phyloP scores from a whole-genome alignment of 2,329 filamentous ascomycete species.

The Verticillium zaregamsianum region DNA sequence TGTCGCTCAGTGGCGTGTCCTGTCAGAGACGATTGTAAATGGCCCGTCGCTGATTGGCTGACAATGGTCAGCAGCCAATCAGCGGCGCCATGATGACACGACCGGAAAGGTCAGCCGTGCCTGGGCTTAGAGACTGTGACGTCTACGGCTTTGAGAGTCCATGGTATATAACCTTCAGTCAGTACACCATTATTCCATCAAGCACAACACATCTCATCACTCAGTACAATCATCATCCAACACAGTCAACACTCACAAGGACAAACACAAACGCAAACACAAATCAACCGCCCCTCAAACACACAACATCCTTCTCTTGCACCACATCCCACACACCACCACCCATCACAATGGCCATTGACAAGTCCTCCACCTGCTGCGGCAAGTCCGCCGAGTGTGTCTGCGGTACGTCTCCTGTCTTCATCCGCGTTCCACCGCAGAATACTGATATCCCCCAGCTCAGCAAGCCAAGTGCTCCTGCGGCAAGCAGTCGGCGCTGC shows the following conservation, averaged over 20 bases:
- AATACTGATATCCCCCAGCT: conserved; percentile 32
- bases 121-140: background rate
- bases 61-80: background rate
- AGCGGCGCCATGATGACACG: background rate
- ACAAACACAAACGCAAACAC: background rate
- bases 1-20: background rate
- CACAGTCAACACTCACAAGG: background rate
- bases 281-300: background rate
- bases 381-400: conserved; percentile 49
- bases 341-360: conserved; percentile 25
- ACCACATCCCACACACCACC: background rate
- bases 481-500: conserved; percentile 79
- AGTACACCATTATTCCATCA: background rate
- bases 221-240: background rate
- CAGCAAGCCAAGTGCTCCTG: conserved; percentile 77
- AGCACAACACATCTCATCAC: background rate
- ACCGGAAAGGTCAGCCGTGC: background rate
- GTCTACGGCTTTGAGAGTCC: background rate
- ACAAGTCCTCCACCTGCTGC: conserved; percentile 50
- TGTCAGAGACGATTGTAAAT: background rate
- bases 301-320: background rate
- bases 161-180: background rate
- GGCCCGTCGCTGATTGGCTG: background rate
- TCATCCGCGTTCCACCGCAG: background rate
- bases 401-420: conserved; percentile 45